Conservation (phyloP, 331 rosid genomes). For the Rosa hybrid region DNA sequence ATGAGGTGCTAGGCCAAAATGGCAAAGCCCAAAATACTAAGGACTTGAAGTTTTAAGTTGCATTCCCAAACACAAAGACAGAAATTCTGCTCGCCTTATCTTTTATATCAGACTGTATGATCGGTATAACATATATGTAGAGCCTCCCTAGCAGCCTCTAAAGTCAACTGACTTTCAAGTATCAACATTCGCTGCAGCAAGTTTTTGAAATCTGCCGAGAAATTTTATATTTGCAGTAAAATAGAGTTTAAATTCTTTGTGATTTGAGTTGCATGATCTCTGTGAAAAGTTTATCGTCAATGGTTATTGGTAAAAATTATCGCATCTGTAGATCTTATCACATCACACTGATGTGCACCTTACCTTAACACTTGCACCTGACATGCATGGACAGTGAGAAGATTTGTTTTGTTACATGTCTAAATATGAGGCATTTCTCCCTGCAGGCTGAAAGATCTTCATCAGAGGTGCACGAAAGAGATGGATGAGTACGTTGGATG, state of each 20-base stretch:
- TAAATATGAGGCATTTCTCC: constrained; percentile 14
- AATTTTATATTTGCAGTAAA: not conserved
- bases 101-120: not conserved
- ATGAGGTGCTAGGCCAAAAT: not conserved
- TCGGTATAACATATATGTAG: not conserved
- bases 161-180: not conserved
- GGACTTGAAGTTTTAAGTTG: not conserved
- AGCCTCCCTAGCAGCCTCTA: not conserved
- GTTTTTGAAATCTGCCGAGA: not conserved
- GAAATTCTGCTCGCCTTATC: not conserved
- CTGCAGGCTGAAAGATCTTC: constrained; percentile 91
- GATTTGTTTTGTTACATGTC: not conserved
- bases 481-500: constrained; percentile 92
- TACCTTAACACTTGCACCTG: not conserved
- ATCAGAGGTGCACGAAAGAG: constrained; percentile 88
- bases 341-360: not conserved
- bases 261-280: not conserved
- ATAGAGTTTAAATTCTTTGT: not conserved
- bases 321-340: not conserved
- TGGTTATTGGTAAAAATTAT: not conserved
- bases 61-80: not conserved
- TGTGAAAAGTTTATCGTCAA: not conserved
- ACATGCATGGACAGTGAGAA: not conserved
- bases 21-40: not conserved
- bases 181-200: not conserved